These are phyloP conservation scores for Argentina anserina DNA, from an alignment of 306 rosid genomes.

Conservation along the genomic window DNA sequence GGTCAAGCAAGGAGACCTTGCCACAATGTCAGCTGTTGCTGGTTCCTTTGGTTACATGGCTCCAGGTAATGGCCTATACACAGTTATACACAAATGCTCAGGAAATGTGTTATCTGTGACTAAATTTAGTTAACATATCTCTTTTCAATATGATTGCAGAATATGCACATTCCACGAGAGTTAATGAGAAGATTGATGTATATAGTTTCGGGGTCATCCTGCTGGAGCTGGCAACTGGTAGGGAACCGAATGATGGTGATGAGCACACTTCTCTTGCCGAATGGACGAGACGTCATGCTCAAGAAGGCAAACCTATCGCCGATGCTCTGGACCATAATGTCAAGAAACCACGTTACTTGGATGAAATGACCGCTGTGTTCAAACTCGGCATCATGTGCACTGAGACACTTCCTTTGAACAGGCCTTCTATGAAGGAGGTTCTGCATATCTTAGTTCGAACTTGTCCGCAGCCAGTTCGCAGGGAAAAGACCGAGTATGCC, in stretches of 20 bases:
- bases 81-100: too few species aligned
- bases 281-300: conserved; percentile 55
- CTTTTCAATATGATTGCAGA: conserved; percentile 42
- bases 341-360: conserved; percentile 40
- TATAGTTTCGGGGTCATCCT: conserved; percentile 76
- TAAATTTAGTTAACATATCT: not conserved
- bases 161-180: conserved; percentile 50
- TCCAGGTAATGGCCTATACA: conserved; percentile 52
- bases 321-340: conserved; percentile 56
- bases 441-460: conserved; percentile 38
- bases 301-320: conserved; percentile 31
- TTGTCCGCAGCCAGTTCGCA: not conserved
- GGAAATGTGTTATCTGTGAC: too few species aligned
- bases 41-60: conserved; percentile 95
- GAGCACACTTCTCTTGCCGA: conserved; percentile 61
- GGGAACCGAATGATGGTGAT: conserved; percentile 54
- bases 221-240: conserved; percentile 65
- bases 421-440: conserved; percentile 80
- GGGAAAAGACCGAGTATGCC: conserved; percentile 28
- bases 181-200: conserved; percentile 73
- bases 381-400: conserved; percentile 66
- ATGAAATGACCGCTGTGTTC: conserved; percentile 56
- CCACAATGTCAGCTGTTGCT: conserved; percentile 70
- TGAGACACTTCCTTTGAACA: conserved; percentile 30
- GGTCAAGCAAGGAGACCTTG: conserved; percentile 61